A percentile compares a stretch with the other conserved stretches of the same genome.
Evolutionary conservation across 2,329 filamentous ascomycete species (phyloP).

Genomic region (Pseudogymnoascus sp.): DNA sequence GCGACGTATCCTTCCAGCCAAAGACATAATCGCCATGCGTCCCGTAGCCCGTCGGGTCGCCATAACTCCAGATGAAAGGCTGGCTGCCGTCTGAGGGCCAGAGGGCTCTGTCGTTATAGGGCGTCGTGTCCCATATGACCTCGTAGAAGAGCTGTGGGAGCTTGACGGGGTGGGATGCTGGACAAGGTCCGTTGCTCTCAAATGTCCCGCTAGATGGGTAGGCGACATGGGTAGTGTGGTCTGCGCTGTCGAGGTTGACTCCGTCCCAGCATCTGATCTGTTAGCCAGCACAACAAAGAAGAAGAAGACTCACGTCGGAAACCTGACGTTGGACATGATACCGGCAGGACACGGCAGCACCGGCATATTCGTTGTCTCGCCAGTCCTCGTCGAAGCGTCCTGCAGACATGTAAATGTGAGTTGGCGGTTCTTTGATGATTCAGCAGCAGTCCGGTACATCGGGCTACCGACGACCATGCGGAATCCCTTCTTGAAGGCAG

Average conservation of each 20-base stretch:
- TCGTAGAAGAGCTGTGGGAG: conserved; percentile 45
- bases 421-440: conserved; percentile 36
- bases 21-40: conserved; percentile 49
- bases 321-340: conserved; percentile 30
- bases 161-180: conserved; percentile 38
- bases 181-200: conserved; percentile 19
- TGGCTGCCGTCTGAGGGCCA: conserved; percentile 40
- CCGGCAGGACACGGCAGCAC: conserved; percentile 26
- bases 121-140: conserved; percentile 41
- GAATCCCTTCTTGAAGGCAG: conserved; percentile 42
- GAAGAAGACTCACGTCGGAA: conserved; percentile 22
- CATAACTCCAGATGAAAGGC: conserved; percentile 37
- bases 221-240: conserved; percentile 21
- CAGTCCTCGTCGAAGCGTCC: conserved; percentile 32
- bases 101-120: conserved; percentile 37
- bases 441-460: conserved; percentile 30
- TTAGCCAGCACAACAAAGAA: neutral
- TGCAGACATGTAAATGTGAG: conserved; percentile 41
- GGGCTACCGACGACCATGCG: conserved; percentile 41
- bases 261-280: conserved; percentile 24
- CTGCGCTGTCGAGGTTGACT: conserved; percentile 21
- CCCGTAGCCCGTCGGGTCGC: conserved; percentile 42
- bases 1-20: conserved; percentile 44
- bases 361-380: conserved; percentile 37
- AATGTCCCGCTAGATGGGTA: conserved; percentile 26